Conservation (phyloP, 2,329 filamentous ascomycete genomes). For the Thielaviopsis euricoi region DNA sequence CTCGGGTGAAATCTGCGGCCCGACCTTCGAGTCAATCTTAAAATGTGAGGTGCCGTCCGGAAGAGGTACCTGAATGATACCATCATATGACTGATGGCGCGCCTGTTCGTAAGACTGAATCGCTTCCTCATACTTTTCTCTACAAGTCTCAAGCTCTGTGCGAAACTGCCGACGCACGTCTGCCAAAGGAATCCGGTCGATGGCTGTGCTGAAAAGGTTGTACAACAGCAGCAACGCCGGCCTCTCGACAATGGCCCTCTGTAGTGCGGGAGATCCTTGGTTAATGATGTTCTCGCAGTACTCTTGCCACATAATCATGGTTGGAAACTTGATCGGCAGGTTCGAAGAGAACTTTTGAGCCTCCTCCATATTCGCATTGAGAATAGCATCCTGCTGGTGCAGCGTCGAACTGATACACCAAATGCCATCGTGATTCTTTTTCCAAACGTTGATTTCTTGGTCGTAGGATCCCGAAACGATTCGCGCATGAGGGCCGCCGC, state of each 20-base stretch:
- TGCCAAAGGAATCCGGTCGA: constrained; percentile 34
- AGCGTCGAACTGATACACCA: constrained; percentile 68
- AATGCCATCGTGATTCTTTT: constrained; percentile 64
- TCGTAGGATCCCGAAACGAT: constrained; percentile 97
- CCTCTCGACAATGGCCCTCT: constrained; percentile 28
- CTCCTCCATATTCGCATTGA: constrained; percentile 23
- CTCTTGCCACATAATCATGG: constrained; percentile 6
- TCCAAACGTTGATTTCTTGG: constrained; percentile 90
- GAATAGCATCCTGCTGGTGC: constrained; percentile 54
- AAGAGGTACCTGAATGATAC: neutral
- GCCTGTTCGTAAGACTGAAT: neutral
- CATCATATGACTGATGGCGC: neutral
- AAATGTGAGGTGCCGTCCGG: neutral
- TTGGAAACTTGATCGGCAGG: neutral
- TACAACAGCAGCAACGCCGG: constrained; percentile 33
- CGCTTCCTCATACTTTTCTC: constrained; percentile 19
- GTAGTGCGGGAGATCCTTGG: constrained; percentile 30
- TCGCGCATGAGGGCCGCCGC: constrained; percentile 75
- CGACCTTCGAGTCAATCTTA: neutral
- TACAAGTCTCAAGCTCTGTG: constrained; percentile 29
- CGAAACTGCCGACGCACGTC: constrained; percentile 32
- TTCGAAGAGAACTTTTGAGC: constrained; percentile 7
- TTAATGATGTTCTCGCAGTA: constrained; percentile 29
- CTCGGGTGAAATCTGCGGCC: constrained; percentile 4
- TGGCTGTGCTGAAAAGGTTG: constrained; percentile 31